Base-by-base conservation (phyloP, 2,329 filamentous ascomycete species). In the Pseudonectria buxi region DNA sequence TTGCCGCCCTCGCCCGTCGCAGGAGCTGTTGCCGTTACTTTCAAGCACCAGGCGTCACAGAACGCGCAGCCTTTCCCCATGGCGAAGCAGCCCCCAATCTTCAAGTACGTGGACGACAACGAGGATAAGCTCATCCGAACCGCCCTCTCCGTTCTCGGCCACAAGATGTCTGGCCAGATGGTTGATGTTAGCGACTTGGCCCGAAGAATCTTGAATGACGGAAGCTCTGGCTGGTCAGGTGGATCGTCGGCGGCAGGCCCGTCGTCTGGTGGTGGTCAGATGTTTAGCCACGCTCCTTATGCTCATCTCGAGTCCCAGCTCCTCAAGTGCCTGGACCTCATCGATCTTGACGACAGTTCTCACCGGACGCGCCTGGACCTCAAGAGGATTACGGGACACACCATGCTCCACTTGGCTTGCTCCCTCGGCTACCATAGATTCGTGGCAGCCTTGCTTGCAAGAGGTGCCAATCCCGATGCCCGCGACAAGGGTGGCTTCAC, bases 401-500 rank as follows among this genome's bases (percentile, higher is more conserved):
- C 83, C 2, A 81, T 94, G 72, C 72, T 94, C 42, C 86, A 92
- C 51, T 68, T 89, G 43, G 85, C 84, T 2, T 85, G 80, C 47
- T 83, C 83, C 7, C 64, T 89, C 10, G 86, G 86, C 6, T 74
- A 87, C 47, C 75, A 81, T 44, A 76, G 83, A 30, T 82, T 94
- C 44, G 84, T 84, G 32, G 83, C 83, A 10, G 85, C 81, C 22
- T 70, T 94, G 16, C 66, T 94, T 14, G 83, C 81, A 9, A 75
- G 85, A 44, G 84, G 86, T n/a, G 86, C 85, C 14, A 82, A 83
- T 51, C 78, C 82, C 1, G 80, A 90, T 50, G 67, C 79, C 26
- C 74, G 78, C 36, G 87, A 94, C 55, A 82, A 79, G 43, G 82
- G 83, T 32, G 86, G 86, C 14, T 90, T 86, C 59, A 87, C 85